phyloP scores from a whole-genome alignment of 495 filamentous ascomycete genomes.

The Podospora didyma region DNA sequence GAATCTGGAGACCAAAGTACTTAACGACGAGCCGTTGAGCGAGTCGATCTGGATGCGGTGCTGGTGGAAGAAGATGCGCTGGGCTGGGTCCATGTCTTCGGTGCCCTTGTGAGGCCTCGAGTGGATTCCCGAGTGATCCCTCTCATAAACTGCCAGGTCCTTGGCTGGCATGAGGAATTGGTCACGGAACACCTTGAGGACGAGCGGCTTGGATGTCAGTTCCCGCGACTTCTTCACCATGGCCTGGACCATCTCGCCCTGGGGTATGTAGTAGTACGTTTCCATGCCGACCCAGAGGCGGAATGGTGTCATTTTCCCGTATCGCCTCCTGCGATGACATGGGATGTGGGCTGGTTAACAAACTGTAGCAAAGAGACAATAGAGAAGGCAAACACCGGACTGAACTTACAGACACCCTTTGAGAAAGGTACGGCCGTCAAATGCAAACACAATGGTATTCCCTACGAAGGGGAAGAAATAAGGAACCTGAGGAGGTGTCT shows the following conservation, averaged over 20 bases:
- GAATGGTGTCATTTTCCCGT: slow-evolving; percentile 7
- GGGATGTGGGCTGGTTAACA: not conserved
- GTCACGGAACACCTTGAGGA: slow-evolving; percentile 11
- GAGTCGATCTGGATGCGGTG: slow-evolving; percentile 3
- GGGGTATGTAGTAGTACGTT: slow-evolving; percentile 17
- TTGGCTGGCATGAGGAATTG: slow-evolving; percentile 7
- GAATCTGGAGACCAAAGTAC: slow-evolving; percentile 8
- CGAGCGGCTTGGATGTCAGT: slow-evolving; percentile 15
- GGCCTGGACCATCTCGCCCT: slow-evolving; percentile 10
- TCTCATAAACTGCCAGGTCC: slow-evolving; percentile 11
- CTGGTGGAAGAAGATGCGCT: slow-evolving; percentile 16
- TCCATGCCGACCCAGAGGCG: slow-evolving; percentile 11
- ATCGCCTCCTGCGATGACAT: not conserved
- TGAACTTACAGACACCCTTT: slow-evolving; percentile 5
- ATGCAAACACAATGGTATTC: slow-evolving; percentile 18
- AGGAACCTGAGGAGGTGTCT: slow-evolving; percentile 18
- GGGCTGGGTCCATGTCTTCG: slow-evolving; percentile 10
- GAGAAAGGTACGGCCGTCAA: slow-evolving; percentile 12
- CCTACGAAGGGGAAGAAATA: slow-evolving; percentile 22
- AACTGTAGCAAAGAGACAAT: not conserved
- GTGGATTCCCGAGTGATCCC: slow-evolving; percentile 16
- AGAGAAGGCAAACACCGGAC: not conserved
- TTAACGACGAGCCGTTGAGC: slow-evolving; percentile 5
- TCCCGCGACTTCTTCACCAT: slow-evolving; percentile 14
- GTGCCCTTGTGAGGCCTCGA: slow-evolving; percentile 14